A percentile compares a stretch with the other conserved stretches of the same genome.
phyloP scores from a whole-genome alignment of 2,329 filamentous ascomycete species.

The Xylaria sp. region DNA sequence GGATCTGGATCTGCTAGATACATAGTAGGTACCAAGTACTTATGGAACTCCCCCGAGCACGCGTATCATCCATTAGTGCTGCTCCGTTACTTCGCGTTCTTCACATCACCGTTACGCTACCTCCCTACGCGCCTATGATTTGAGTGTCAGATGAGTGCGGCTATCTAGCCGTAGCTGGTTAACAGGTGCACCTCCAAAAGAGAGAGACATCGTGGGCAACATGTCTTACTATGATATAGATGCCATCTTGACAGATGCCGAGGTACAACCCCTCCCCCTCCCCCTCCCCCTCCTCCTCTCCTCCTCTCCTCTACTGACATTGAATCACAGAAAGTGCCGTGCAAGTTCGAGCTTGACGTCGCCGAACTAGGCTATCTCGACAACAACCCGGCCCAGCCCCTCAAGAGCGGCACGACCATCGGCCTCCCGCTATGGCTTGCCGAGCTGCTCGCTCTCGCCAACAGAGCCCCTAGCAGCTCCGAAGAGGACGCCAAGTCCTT shows the following conservation, averaged over 20 bases:
- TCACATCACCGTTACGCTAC: too few relatives aligned
- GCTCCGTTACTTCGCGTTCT: too few relatives aligned
- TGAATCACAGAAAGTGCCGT: constrained; percentile 79
- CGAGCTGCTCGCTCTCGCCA: constrained; percentile 84
- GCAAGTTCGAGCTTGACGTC: constrained; percentile 90
- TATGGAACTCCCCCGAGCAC: too few relatives aligned
- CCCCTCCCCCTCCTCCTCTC: background rate
- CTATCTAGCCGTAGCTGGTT: background rate
- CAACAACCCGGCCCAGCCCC: constrained; percentile 71
- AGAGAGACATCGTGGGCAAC: constrained; percentile 25
- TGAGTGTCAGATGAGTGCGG: background rate
- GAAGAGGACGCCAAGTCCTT: constrained; percentile 59
- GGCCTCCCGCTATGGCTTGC: constrained; percentile 92
- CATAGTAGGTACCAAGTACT: too few relatives aligned
- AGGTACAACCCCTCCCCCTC: constrained; percentile 55
- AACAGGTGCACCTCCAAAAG: constrained; percentile 7
- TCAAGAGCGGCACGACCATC: constrained; percentile 81
- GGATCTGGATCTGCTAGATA: too few relatives aligned
- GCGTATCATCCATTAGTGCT: too few relatives aligned
- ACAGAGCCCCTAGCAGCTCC: constrained; percentile 42
- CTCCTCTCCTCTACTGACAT: background rate
- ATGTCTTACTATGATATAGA: constrained; percentile 88
- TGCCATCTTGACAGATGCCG: constrained; percentile 82
- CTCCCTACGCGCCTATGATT: too few relatives aligned
- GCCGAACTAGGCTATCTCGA: constrained; percentile 88